A percentile compares a stretch with the other conserved stretches of the same genome.
These are phyloP conservation scores for Cytospora piceae DNA, from an alignment of 2,329 filamentous ascomycete species.

Conservation along the genomic window DNA sequence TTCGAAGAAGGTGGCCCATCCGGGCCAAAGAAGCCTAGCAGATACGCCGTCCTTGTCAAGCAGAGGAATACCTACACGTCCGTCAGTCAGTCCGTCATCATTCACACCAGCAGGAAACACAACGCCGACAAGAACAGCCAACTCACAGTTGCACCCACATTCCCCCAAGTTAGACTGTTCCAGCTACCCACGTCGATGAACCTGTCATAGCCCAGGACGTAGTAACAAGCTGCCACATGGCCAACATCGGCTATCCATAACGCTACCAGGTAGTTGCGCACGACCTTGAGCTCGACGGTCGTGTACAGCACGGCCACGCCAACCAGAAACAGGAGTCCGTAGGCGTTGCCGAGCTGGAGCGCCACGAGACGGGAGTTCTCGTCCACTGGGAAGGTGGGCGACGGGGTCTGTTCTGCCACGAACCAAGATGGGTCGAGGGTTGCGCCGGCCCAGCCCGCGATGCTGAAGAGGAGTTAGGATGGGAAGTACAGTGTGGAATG, in stretches of 20 bases:
- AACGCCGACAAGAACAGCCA: neutral
- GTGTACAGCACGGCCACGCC: constrained; percentile 66
- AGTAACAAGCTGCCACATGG: constrained; percentile 66
- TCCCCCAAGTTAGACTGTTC: constrained; percentile 76
- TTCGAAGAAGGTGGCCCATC: constrained; percentile 37
- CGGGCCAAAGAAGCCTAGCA: constrained; percentile 62
- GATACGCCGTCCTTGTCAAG: constrained; percentile 58
- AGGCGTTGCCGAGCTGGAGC: constrained; percentile 71
- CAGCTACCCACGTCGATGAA: constrained; percentile 59
- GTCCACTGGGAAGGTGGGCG: constrained; percentile 42
- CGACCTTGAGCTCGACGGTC: constrained; percentile 66
- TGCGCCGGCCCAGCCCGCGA: constrained; percentile 62
- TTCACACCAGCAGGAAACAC: neutral
- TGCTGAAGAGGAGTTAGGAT: constrained; percentile 43
- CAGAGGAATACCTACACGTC: constrained; percentile 55
- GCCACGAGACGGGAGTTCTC: constrained; percentile 60
- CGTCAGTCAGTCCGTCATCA: constrained; percentile 9
- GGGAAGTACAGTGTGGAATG: neutral
- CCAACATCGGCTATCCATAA: constrained; percentile 69
- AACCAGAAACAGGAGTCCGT: constrained; percentile 67
- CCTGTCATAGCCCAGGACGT: constrained; percentile 59
- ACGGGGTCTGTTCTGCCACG: constrained; percentile 62
- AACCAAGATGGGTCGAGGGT: constrained; percentile 64
- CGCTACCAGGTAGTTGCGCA: constrained; percentile 68
- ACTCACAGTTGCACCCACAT: constrained; percentile 67